These are phyloP conservation scores for Mollisia scopiformis DNA, from an alignment of 2,329 filamentous ascomycete genomes.

Conservation along the genomic window DNA sequence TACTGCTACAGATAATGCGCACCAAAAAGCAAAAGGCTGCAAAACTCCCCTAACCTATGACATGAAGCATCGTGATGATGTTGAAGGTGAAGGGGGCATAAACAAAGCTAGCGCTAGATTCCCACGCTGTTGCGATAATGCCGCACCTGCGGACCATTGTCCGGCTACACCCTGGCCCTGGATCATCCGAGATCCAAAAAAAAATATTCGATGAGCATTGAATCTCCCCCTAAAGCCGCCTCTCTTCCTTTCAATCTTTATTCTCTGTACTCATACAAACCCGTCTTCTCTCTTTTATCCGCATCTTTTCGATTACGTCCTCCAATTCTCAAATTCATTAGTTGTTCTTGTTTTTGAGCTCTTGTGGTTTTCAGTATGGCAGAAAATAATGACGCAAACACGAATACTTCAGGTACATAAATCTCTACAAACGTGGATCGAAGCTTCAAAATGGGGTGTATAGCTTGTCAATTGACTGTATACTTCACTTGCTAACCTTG, in stretches of 20 bases:
- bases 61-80: not conserved
- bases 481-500: conserved; percentile 9
- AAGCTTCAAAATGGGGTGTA: not conserved
- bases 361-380: conserved; percentile 29
- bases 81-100: not conserved
- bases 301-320: conserved; percentile 12
- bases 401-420: conserved; percentile 31
- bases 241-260: conserved; percentile 20
- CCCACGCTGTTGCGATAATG: too few species aligned
- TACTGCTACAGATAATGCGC: not conserved
- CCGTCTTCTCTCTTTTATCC: conserved; percentile 16
- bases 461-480: not conserved
- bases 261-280: conserved; percentile 16
- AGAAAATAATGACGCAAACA: conserved; percentile 34
- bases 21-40: too few species aligned
- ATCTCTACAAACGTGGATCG: not conserved
- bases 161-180: not conserved
- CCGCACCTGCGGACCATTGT: too few species aligned
- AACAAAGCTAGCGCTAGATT: too few species aligned
- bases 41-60: not conserved
- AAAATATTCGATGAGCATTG: not conserved
- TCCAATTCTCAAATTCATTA: conserved; percentile 18
- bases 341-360: conserved; percentile 16
- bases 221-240: conserved; percentile 12
- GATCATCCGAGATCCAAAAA: not conserved